A percentile compares a stretch with the other conserved stretches of the same genome.
Evolutionary conservation across 1,284 basidiomycete species (phyloP).

Genomic region (Fomitopsis palustris): DNA sequence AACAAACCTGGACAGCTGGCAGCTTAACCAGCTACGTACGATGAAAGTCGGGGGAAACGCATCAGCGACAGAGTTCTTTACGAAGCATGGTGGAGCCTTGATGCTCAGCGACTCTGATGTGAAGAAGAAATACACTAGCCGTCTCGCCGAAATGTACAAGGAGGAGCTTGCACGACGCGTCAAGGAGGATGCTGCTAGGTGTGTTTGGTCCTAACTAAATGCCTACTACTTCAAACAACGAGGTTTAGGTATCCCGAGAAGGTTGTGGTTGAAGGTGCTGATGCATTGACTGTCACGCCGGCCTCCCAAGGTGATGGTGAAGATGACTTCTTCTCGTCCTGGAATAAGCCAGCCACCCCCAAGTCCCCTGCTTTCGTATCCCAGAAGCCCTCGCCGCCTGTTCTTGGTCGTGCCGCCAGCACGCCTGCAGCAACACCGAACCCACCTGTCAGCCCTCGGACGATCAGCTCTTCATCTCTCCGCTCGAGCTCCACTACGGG

Average conservation of each 20-base stretch:
- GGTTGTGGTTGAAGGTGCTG: constrained; percentile 76
- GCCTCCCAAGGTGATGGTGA: constrained; percentile 46
- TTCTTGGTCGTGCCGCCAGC: constrained; percentile 44
- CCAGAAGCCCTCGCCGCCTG: constrained; percentile 52
- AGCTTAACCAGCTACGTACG: constrained; percentile 84
- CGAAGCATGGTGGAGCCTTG: constrained; percentile 75
- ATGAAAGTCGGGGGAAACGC: constrained; percentile 98
- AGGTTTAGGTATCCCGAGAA: constrained; percentile 64
- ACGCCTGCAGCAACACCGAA: constrained; percentile 33
- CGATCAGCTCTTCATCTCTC: constrained; percentile 59
- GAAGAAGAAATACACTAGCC: constrained; percentile 88
- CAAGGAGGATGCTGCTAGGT: constrained; percentile 77
- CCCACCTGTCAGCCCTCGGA: constrained; percentile 47
- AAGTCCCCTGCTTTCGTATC: constrained; percentile 44
- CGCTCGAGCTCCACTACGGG: constrained; percentile 42
- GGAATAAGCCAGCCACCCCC: constrained; percentile 80
- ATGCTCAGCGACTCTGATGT: constrained; percentile 76
- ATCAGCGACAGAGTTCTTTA: constrained; percentile 89
- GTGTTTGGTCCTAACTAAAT: constrained; percentile 23
- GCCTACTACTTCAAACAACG: not conserved
- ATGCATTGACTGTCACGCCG: constrained; percentile 39
- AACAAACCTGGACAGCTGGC: constrained; percentile 96
- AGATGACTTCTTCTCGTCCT: constrained; percentile 95
- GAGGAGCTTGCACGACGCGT: constrained; percentile 85
- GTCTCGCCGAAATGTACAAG: constrained; percentile 86